Evolutionary conservation across 2,329 filamentous ascomycete genomes (phyloP), one percentile per base, ranked within the genome.

Genomic region (Aureobasidium subglaciale): DNA sequence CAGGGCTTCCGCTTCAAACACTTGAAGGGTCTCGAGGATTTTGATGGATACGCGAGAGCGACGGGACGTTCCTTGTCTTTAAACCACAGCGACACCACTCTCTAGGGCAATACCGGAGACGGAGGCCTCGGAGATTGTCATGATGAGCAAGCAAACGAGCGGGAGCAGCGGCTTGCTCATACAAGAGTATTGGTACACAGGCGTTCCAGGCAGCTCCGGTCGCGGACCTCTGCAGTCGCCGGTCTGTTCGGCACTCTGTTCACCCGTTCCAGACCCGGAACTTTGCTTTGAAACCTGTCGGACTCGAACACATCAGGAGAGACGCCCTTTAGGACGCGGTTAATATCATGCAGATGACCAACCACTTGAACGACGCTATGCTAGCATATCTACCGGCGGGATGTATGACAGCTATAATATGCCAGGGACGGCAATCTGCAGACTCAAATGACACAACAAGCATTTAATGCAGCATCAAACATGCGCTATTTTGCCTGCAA

Each of bases 131-230:
- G 48, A 40, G 35, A 41, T 52, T 52, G 48, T 37, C 46, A 27
- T 52, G 48, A 52, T 52, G 48, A 52, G 48, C 30, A 40, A 52
- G 48, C 48, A 41, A 43, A 15, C 48, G 18, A 48, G 43, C 43
- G 43, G 43, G 43, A 30, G 43, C 20, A 11, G 30, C 43, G 43
- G 43, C 43, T 48, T 48, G 43, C 43, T 48, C 25, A 35, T 37
- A 22, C 13, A 20, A 49, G 38, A 50, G 34, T 50, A 34, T 27
- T 50, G 46, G 24, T 50, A 50, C 32, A 16, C 43, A 13, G 8
- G 46, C 46, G 38, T 37, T 38, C 10, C 46, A 37, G 7, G n/a
- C 35, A 34, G 43, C 30, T 48, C 43, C 43, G 43, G 30, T 48
- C 29, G 29, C 43, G 43, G 43, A 30, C 43, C 4, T 34, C 43